Evolutionary conservation across 371 early-diverging fungal species (phyloP).

Genomic region (Chytridium lagenaria): DNA sequence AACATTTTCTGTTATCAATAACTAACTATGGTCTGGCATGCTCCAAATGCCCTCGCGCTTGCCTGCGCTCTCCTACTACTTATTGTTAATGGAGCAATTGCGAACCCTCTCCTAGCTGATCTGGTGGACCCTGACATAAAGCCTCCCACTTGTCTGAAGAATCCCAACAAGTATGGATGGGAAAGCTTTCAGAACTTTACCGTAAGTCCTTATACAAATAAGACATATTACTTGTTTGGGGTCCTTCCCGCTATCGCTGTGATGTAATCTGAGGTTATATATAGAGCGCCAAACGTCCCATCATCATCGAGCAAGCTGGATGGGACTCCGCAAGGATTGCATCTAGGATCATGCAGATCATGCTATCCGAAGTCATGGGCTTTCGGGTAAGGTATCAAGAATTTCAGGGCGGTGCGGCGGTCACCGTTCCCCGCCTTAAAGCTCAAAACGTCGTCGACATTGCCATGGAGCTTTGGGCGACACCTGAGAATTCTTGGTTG

Average conservation of each 20-base stretch:
- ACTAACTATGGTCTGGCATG: no score
- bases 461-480: slow-evolving; percentile 11
- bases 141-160: background rate
- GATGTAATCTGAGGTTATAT: no score
- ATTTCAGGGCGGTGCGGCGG: background rate
- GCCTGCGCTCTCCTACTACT: no score
- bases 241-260: background rate
- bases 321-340: slow-evolving; percentile 14
- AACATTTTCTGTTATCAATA: no score
- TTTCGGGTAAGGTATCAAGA: background rate
- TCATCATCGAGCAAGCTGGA: background rate
- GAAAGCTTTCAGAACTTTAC: slow-evolving; percentile 9
- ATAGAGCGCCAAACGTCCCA: background rate
- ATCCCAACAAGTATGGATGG: background rate
- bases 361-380: slow-evolving; percentile 3
- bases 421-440: background rate
- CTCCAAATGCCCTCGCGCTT: no score
- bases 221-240: background rate
- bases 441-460: slow-evolving; percentile 1
- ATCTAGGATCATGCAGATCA: background rate
- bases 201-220: background rate
- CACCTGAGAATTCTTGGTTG: background rate
- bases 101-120: background rate
- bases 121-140: background rate
- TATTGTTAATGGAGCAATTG: background rate